Conservation (phyloP, 352 stramenopile genomes). For the Globisporangium emineosum region DNA sequence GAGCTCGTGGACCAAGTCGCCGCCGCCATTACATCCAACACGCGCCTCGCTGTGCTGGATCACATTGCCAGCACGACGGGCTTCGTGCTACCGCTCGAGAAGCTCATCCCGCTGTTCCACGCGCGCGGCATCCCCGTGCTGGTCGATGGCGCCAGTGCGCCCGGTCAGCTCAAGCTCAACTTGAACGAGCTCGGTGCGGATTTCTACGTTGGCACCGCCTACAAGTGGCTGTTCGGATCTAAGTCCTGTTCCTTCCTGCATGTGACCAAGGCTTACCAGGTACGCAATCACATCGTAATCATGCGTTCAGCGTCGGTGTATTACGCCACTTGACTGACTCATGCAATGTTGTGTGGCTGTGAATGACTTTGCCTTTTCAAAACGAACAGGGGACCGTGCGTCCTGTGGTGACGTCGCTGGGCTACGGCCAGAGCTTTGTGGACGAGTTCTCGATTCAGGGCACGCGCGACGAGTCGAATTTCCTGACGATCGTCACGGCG, state of each 20-base stretch:
- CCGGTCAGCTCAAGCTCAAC: constrained; percentile 70
- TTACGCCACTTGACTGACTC: background rate
- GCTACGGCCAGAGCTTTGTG: constrained; percentile 76
- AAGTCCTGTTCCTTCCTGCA: constrained; percentile 86
- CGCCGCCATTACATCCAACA: constrained; percentile 77
- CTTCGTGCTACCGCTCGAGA: constrained; percentile 77
- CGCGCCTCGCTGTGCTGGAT: constrained; percentile 77
- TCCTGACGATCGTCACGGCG: constrained; percentile 75
- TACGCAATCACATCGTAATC: constrained; percentile 5
- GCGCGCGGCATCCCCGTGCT: constrained; percentile 71
- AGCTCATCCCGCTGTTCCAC: constrained; percentile 83
- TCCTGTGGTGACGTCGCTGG: constrained; percentile 77
- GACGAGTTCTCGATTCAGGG: constrained; percentile 85
- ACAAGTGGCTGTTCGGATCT: constrained; percentile 87
- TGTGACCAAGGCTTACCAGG: constrained; percentile 73
- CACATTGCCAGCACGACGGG: constrained; percentile 78
- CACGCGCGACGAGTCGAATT: constrained; percentile 81
- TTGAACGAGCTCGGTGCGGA: constrained; percentile 62
- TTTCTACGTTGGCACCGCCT: constrained; percentile 82
- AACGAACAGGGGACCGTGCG: constrained; percentile 45
- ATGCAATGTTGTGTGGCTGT: background rate
- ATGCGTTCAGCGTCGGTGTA: background rate
- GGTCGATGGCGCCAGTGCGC: constrained; percentile 74
- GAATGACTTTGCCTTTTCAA: constrained; percentile 18
- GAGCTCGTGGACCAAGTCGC: constrained; percentile 65